Conservation (phyloP, 1,284 basidiomycete species). For the Irpex lacteus region DNA sequence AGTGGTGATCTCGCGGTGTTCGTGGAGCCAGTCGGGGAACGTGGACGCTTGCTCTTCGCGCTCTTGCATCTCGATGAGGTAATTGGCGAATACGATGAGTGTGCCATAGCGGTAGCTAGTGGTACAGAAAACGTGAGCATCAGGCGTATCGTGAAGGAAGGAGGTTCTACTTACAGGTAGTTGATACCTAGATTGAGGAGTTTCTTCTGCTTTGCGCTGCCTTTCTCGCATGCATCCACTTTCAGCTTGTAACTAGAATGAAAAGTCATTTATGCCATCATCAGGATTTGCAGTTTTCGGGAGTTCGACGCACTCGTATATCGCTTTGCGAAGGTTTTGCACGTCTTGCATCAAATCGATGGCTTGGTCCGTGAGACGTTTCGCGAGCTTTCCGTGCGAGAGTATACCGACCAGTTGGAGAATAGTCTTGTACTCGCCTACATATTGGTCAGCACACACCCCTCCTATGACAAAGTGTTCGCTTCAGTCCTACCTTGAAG, state of each 20-base stretch:
- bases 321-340: constrained; percentile 89
- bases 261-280: background rate
- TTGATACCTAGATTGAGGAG: constrained; percentile 77
- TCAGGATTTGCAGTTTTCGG: background rate
- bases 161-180: constrained; percentile 61
- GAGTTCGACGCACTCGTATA: constrained; percentile 71
- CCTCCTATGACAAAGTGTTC: background rate
- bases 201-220: constrained; percentile 74
- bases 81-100: constrained; percentile 94
- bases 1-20: constrained; percentile 83
- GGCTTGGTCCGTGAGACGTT: constrained; percentile 85
- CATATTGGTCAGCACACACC: background rate
- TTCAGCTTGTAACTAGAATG: constrained; percentile 83
- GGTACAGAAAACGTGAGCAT: constrained; percentile 7
- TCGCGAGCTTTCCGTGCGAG: constrained; percentile 89
- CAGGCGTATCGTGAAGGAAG: constrained; percentile 2
- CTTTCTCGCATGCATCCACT: constrained; percentile 78
- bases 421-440: constrained; percentile 95
- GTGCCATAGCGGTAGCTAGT: constrained; percentile 82
- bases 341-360: constrained; percentile 93
- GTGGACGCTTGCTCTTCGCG: constrained; percentile 35
- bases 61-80: constrained; percentile 76
- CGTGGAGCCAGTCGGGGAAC: constrained; percentile 83
- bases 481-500: constrained; percentile 60
- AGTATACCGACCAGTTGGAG: constrained; percentile 91